These are phyloP conservation scores for Medakamo hakoo DNA, from an alignment of 139 green algal genomes.

Conservation along the genomic window DNA sequence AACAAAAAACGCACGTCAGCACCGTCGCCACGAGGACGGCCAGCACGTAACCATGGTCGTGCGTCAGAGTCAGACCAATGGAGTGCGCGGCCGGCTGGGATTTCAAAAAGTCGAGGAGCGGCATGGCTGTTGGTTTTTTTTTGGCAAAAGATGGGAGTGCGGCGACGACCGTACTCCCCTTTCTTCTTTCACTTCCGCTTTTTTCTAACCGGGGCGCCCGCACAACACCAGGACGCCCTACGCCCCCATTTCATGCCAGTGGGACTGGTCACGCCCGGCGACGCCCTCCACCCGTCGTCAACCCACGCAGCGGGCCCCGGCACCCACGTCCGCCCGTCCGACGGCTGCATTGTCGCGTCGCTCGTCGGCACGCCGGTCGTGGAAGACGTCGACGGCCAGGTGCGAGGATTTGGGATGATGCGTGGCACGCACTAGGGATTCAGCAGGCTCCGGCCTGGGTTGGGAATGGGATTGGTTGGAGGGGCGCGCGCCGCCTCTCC, in stretches of 20 bases:
- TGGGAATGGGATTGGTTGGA: not conserved
- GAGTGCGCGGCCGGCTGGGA: too few species aligned
- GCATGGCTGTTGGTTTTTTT: too few species aligned
- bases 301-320: constrained; percentile 23
- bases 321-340: constrained; percentile 27
- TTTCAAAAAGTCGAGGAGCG: not conserved
- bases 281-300: too few species aligned
- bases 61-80: not conserved
- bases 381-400: not conserved
- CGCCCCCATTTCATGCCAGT: too few species aligned
- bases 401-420: not conserved
- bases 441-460: not conserved
- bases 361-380: constrained; percentile 22
- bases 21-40: not conserved
- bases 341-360: constrained; percentile 27
- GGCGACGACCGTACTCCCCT: too few species aligned
- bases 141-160: too few species aligned
- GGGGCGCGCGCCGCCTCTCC: not conserved
- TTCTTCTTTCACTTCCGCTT: too few species aligned
- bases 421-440: not conserved
- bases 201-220: too few species aligned
- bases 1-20: too few species aligned
- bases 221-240: too few species aligned
- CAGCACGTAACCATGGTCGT: constrained; percentile 2
- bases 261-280: too few species aligned